Conservation (phyloP, 2,329 filamentous ascomycete species). For the Pseudogymnoascus sp. region DNA sequence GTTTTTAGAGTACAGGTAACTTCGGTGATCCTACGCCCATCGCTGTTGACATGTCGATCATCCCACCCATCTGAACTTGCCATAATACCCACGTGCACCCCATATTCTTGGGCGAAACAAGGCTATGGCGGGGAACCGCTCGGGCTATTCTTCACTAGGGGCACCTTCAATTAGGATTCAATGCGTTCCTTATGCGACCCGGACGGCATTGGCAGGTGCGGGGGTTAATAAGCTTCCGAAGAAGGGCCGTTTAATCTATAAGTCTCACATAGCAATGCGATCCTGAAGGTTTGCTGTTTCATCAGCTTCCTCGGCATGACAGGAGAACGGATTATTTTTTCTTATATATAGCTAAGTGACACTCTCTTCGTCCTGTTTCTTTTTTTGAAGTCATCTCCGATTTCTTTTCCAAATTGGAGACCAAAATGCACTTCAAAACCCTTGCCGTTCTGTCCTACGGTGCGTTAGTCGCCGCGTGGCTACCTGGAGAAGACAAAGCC, state of each 20-base stretch:
- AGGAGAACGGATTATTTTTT: neutral
- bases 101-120: neutral
- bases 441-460: neutral
- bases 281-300: neutral
- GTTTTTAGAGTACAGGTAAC: neutral
- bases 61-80: neutral
- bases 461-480: conserved; percentile 14
- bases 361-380: neutral
- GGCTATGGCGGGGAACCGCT: neutral
- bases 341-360: neutral
- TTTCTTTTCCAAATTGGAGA: neutral
- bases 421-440: neutral
- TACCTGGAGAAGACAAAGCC: conserved; percentile 16
- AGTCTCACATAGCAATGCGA: neutral
- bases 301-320: neutral
- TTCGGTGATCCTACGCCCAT: neutral
- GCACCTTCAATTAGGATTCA: neutral
- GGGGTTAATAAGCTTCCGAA: neutral
- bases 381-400: neutral
- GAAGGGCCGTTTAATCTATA: conserved; percentile 3
- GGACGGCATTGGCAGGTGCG: neutral
- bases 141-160: neutral
- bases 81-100: neutral
- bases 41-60: neutral
- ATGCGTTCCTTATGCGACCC: neutral